Conservation (phyloP, 2,329 filamentous ascomycete species). For the Colletotrichum orbiculare region DNA sequence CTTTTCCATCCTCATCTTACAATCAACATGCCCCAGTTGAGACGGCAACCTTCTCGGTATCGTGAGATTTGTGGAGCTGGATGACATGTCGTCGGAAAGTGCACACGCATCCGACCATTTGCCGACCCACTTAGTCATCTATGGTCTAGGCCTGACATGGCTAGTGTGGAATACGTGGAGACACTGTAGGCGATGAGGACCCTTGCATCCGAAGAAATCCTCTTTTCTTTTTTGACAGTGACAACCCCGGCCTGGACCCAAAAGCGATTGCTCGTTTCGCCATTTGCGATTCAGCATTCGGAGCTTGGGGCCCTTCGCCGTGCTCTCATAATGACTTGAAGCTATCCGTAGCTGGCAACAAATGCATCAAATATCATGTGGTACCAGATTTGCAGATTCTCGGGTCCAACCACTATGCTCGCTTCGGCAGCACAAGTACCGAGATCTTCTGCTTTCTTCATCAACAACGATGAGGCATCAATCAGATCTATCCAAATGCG, state of each 20-base stretch:
- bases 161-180: slow-evolving; percentile 7
- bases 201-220: not conserved
- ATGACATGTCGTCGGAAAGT: slow-evolving; percentile 29
- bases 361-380: too few species aligned
- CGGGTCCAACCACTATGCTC: not conserved
- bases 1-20: too few species aligned
- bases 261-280: slow-evolving; percentile 4
- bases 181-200: not conserved
- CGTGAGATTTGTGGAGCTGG: not conserved
- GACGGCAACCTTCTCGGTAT: too few species aligned
- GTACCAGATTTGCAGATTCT: not conserved
- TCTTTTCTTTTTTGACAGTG: slow-evolving; percentile 8
- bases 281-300: too few species aligned
- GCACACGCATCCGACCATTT: not conserved
- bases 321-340: too few species aligned
- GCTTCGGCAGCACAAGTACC: slow-evolving; percentile 5
- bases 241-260: not conserved
- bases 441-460: not conserved
- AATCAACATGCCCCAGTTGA: too few species aligned
- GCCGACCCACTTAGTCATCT: not conserved
- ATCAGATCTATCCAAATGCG: not conserved
- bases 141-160: slow-evolving; percentile 12
- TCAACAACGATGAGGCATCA: slow-evolving; percentile 8
- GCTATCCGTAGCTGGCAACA: too few species aligned
- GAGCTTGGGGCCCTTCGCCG: too few species aligned